Base-by-base conservation (phyloP, 2,329 filamentous ascomycete species). In the Colletotrichum eleusines region DNA sequence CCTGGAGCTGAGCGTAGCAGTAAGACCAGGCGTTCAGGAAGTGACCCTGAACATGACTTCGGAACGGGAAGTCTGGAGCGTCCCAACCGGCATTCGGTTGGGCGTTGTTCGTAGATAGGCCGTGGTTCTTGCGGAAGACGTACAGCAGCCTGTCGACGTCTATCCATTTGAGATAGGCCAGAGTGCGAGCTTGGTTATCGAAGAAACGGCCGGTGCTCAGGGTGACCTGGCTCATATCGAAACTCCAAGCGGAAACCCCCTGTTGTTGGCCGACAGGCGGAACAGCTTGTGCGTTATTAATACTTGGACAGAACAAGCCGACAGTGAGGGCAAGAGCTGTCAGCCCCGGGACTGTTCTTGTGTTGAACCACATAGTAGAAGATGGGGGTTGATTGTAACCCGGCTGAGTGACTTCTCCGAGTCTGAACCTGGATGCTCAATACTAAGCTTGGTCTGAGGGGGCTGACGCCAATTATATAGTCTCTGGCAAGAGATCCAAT, bases 31-130 rank as follows among this genome's bases (percentile, higher is more conserved):
- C 85, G 1, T 80, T 84, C 40, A 88, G 80, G 40, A 83, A 83
- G 74, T 88, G 86, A 0, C 86, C 86, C 68, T 88, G 86, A 26
- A 81, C 74, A 60, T 88, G 86, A 0, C 81, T 81, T 18, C 86
- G 81, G 74, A 88, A 88, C 0, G 86, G 86, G 54, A 88, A 88
- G 57, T 83, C 78, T 1, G 86, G 86, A 1, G 84, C 84, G 75
- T 88, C 86, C 86, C 86, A 88, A 2, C 86, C 86, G 2, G 84
- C 84, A 58, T 86, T 85, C 7, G 79, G 59, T 1, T 77, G 72
- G 2, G 85, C 86, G 1, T 83, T 83, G 3, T 84, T 79, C 11
- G 85, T 87, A 3, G 81, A 82, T 0, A 87, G 73, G 23, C 80
- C 78, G 66, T 87, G 85, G 57, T 80, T 86, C 38, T 77, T 72